Evolutionary conservation across 495 filamentous ascomycete genomes (phyloP).

Genomic region (Hypomontagnella submonticulosa): DNA sequence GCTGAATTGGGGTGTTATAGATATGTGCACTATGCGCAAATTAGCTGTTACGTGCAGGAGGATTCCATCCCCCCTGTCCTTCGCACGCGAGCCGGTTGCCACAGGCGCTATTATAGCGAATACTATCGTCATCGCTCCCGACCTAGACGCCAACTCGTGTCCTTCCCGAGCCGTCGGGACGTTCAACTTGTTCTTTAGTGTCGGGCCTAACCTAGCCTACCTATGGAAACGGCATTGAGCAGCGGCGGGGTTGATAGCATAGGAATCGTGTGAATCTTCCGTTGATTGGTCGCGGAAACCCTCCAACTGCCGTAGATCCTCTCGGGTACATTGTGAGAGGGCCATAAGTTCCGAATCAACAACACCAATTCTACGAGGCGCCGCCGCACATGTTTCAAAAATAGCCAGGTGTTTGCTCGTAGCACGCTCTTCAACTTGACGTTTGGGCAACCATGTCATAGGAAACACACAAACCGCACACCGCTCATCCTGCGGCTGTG

Average conservation of each 20-base stretch:
- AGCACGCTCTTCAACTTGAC: slow-evolving; percentile 4
- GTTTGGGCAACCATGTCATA: slow-evolving; percentile 5
- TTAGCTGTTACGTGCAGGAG: slow-evolving; percentile 40
- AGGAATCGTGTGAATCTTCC: slow-evolving; percentile 8
- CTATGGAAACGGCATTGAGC: not conserved
- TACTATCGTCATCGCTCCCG: slow-evolving; percentile 14
- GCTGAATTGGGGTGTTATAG: slow-evolving; percentile 15
- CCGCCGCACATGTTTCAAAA: slow-evolving; percentile 8
- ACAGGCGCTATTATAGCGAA: slow-evolving; percentile 10
- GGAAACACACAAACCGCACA: slow-evolving; percentile 6
- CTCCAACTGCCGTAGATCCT: slow-evolving; percentile 8
- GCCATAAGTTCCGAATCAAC: not conserved
- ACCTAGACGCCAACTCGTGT: slow-evolving; percentile 1
- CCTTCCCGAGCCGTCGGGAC: slow-evolving; percentile 38
- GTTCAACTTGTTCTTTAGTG: slow-evolving; percentile 13
- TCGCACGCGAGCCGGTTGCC: slow-evolving; percentile 18
- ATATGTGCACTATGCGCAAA: slow-evolving; percentile 29
- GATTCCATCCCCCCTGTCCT: slow-evolving; percentile 9
- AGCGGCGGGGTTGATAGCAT: slow-evolving; percentile 7
- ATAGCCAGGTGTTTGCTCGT: slow-evolving; percentile 28
- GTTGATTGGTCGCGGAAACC: slow-evolving; percentile 23
- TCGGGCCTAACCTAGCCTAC: slow-evolving; percentile 6
- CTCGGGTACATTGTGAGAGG: slow-evolving; percentile 8
- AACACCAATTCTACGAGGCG: slow-evolving; percentile 6
- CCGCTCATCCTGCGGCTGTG: slow-evolving; percentile 11